A percentile compares a stretch with the other conserved stretches of the same genome.
phyloP scores from a whole-genome alignment of 345 rosid species.

The Syzygium jambos region DNA sequence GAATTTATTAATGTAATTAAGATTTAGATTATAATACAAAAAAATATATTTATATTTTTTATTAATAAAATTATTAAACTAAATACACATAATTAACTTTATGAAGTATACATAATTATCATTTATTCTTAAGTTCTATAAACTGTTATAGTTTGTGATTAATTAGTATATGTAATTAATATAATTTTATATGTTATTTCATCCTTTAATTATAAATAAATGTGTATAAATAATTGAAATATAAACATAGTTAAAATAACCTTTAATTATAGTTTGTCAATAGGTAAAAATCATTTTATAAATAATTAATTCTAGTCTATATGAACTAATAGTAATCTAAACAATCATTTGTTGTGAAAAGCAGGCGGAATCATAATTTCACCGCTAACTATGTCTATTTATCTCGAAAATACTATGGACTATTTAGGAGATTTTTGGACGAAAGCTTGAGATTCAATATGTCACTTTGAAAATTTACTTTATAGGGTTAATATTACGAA shows the following conservation, averaged over 20 bases:
- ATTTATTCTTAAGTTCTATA: neutral
- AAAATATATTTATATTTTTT: neutral
- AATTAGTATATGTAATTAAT: neutral
- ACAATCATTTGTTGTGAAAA: neutral
- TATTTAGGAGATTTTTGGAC: neutral
- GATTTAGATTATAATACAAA: neutral
- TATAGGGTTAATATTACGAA: too few relatives aligned
- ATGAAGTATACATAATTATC: neutral
- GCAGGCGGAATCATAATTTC: neutral
- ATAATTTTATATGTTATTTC: neutral
- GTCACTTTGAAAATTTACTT: neutral
- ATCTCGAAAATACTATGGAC: neutral
- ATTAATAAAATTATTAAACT: neutral
- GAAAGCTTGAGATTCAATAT: neutral
- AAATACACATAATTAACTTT: neutral
- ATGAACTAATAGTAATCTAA: neutral
- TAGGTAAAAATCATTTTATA: rapidly evolving
- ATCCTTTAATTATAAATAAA: neutral
- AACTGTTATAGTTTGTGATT: neutral
- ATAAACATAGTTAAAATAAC: neutral
- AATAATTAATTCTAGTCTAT: neutral
- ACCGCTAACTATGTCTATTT: neutral
- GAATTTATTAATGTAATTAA: neutral
- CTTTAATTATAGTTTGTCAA: neutral
- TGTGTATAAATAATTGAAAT: neutral